Percentiles rank a stretch among this genome's conserved stretches.
Evolutionary conservation across 164 flowering plant species (phyloP).

Genomic region (Kingdonia uniflora): DNA sequence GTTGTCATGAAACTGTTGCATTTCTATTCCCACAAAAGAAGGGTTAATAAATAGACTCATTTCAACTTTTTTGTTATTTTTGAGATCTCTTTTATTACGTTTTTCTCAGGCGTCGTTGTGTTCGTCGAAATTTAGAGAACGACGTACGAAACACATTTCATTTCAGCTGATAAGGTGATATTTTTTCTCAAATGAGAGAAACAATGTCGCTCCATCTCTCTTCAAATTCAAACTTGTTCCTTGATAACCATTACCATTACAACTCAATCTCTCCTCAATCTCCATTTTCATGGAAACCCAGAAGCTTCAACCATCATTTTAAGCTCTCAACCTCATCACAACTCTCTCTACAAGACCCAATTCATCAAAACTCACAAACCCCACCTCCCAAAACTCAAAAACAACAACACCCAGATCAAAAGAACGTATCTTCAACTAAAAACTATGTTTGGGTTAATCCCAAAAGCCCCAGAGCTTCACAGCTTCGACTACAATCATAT

Average conservation of each 20-base stretch:
- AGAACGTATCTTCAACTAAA: slow-evolving; percentile 23
- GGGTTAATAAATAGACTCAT: too few relatives aligned
- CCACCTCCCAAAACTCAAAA: slow-evolving; percentile 10
- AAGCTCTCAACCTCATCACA: slow-evolving; percentile 17
- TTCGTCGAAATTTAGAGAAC: too few relatives aligned
- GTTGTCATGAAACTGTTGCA: too few relatives aligned
- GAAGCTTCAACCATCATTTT: slow-evolving; percentile 11
- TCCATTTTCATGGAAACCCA: slow-evolving; percentile 14
- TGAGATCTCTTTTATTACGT: too few relatives aligned
- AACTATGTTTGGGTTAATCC: slow-evolving; percentile 78
- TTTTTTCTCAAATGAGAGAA: too few relatives aligned
- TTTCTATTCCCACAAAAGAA: too few relatives aligned
- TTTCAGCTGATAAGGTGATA: too few relatives aligned
- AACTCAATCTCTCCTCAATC: slow-evolving; percentile 14
- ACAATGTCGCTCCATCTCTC: slow-evolving; percentile 42
- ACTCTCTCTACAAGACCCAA: slow-evolving; percentile 4
- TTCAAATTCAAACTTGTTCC: slow-evolving; percentile 25
- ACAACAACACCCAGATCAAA: slow-evolving; percentile 21
- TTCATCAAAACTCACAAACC: slow-evolving; percentile 17
- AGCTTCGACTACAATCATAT: slow-evolving; percentile 37
- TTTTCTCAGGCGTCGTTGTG: too few relatives aligned
- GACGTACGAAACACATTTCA: too few relatives aligned
- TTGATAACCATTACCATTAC: slow-evolving; percentile 22
- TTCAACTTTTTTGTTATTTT: too few relatives aligned
- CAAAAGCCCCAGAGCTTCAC: slow-evolving; percentile 56